Base-by-base conservation (phyloP, 805 yeast species). In the Hagleromyces aurorensis region DNA sequence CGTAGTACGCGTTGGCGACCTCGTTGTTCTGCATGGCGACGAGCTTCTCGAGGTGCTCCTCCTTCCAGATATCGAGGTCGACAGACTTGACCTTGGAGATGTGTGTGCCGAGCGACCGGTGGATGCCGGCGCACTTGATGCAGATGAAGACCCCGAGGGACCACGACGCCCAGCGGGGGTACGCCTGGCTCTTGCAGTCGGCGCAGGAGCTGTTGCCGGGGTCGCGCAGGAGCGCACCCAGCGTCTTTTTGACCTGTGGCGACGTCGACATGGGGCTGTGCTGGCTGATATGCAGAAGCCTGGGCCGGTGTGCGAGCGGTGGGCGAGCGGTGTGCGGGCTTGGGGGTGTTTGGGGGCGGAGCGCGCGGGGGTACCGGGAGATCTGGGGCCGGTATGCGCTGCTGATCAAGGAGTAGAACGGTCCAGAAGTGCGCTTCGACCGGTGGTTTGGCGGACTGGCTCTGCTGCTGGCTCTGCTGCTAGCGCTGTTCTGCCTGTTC, bases 161-260 rank as follows among this genome's bases (percentile, higher is more conserved):
- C 96, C 96, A 89, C 12, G 93, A 78, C 7, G 97, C 96, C 98
- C 98, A 89, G 32, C 97, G 70, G 13, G 98, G 98, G 57, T 89
- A 94, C 19, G 79, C 70, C 9, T 89, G 70, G 0, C 76, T 69
- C 56, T 91, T 89, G 61, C 98, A 89, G 57, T 89, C 98, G 2
- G 87, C 94, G 57, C 98, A 89, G 24, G 62, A 55, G 48, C 72
- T 73, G 64, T 91, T 91, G 20, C 73, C 74, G 1, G 76, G 75
- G 45, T 85, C 95, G 35, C 73, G 75, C 24, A 91, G 69, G 18
- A 91, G 66, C 18, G 78, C 74, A 55, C 75, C 75, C 39, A 91
- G 64, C 22, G 84, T 78, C 50, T 74, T 48, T 31, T 52, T 51
- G 13, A 52, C 52, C n/a, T 48, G 41, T 10, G 50, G 46, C 12